A percentile compares a stretch with the other conserved stretches of the same genome.
Evolutionary conservation across 345 rosid species (phyloP).

Genomic region (Erodium maritimum): DNA sequence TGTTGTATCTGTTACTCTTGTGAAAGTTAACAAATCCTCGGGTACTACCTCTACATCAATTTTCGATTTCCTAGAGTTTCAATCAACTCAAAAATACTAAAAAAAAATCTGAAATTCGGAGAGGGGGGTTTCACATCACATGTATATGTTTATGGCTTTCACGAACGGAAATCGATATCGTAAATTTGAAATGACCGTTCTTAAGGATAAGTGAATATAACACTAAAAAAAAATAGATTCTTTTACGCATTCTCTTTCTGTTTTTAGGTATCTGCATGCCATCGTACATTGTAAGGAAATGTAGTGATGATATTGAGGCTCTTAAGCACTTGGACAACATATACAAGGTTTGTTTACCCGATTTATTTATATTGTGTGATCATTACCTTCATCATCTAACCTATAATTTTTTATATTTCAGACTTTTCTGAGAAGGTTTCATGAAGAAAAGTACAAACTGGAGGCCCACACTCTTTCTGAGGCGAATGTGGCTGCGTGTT

Average conservation of each 20-base stretch:
- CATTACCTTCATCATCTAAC: slow-evolving; percentile 2
- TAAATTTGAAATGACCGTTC: too few species aligned
- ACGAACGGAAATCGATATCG: too few species aligned
- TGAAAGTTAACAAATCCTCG: too few species aligned
- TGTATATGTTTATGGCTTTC: too few species aligned
- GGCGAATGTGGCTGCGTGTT: slow-evolving; percentile 32
- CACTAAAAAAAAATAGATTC: too few species aligned
- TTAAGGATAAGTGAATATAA: too few species aligned
- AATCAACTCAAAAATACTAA: too few species aligned
- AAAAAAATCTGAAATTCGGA: too few species aligned
- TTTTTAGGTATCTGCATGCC: slow-evolving; percentile 68
- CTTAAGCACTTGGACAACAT: slow-evolving; percentile 51
- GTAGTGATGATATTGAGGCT: slow-evolving; percentile 28
- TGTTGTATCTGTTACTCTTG: too few species aligned
- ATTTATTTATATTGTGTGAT: slow-evolving; percentile 2
- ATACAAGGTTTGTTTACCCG: slow-evolving; percentile 37
- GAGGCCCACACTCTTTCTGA: slow-evolving; percentile 18
- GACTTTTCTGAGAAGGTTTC: slow-evolving; percentile 57
- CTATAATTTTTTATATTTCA: slow-evolving; percentile 30
- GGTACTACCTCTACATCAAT: too few species aligned
- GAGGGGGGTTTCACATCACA: too few species aligned
- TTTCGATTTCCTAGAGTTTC: too few species aligned
- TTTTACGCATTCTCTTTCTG: background rate
- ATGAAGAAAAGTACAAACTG: slow-evolving; percentile 41
- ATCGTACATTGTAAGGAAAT: slow-evolving; percentile 37